Evolutionary conservation across 75 land plant genomes (phyloP).

Genomic region (Ceratopteris richardii): DNA sequence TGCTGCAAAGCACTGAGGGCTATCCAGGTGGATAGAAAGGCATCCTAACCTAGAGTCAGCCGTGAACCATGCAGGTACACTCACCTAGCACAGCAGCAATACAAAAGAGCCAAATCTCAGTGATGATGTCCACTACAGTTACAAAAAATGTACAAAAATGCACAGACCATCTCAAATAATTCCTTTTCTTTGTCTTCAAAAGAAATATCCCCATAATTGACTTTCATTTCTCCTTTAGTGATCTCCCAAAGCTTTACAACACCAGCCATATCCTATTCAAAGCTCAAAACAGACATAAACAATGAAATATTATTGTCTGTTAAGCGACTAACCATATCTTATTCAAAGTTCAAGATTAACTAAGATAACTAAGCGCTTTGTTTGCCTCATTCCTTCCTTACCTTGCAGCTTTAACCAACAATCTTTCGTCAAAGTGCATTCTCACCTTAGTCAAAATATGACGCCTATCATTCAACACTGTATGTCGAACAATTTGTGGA

Average conservation of each 20-base stretch:
- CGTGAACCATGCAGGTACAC: constrained; percentile 97
- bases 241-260: constrained; percentile 88
- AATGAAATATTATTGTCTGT: no score
- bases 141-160: no score
- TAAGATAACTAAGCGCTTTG: no score
- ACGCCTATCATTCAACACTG: constrained; percentile 83
- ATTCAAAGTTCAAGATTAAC: no score
- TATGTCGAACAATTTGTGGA: constrained; percentile 74
- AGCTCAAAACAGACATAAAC: constrained; percentile 1
- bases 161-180: constrained; percentile 86
- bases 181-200: constrained; percentile 91
- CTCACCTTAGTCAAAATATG: constrained; percentile 96
- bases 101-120: no score
- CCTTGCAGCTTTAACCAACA: no score
- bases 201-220: constrained; percentile 77
- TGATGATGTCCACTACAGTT: no score
- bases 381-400: no score
- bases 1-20: constrained; percentile 96
- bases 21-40: constrained; percentile 84
- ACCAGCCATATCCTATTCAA: constrained; percentile 65
- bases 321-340: no score
- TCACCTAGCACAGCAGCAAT: constrained; percentile 38
- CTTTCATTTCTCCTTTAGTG: constrained; percentile 56
- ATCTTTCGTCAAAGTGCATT: no score
- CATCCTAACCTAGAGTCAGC: constrained; percentile 78